Percentiles rank a stretch among this genome's conserved stretches.
Evolutionary conservation across 164 flowering plant genomes (phyloP).

Genomic region (Malania oleifera): DNA sequence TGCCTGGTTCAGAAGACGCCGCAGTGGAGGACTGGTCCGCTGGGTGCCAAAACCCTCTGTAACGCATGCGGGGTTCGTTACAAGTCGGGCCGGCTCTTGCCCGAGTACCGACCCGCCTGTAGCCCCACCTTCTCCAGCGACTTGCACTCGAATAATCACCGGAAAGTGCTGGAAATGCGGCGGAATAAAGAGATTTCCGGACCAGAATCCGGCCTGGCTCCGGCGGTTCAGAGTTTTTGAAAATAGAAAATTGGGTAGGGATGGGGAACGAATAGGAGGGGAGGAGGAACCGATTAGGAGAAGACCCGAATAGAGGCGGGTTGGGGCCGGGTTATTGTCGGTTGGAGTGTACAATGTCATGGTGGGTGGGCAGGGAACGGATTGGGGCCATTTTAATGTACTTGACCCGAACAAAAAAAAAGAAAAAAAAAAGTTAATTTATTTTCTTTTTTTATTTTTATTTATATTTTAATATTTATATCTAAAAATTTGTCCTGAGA

Average conservation of each 20-base stretch:
- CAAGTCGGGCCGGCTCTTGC: slow-evolving; percentile 64
- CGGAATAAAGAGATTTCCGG: slow-evolving; percentile 34
- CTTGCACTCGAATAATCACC: slow-evolving; percentile 64
- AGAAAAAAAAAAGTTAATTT: no score
- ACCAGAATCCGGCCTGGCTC: slow-evolving; percentile 29
- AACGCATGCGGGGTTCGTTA: slow-evolving; percentile 67
- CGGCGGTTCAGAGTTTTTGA: slow-evolving; percentile 46
- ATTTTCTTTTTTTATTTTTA: not conserved
- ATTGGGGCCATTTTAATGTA: slow-evolving; percentile 22
- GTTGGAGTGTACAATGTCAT: slow-evolving; percentile 24
- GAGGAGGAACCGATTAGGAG: slow-evolving; percentile 6
- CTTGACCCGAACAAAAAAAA: no score
- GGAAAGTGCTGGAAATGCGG: slow-evolving; percentile 70
- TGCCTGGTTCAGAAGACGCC: slow-evolving; percentile 68
- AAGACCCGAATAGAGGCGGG: slow-evolving; percentile 10
- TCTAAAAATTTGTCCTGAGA: no score
- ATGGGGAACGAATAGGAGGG: not conserved
- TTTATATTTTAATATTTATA: not conserved
- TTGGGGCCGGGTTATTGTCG: slow-evolving; percentile 11
- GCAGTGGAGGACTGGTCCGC: slow-evolving; percentile 71
- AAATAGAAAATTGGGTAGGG: not conserved
- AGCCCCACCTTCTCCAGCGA: slow-evolving; percentile 65
- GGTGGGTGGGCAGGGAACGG: slow-evolving; percentile 23
- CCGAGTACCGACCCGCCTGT: slow-evolving; percentile 67
- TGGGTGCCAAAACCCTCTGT: slow-evolving; percentile 62